Percentiles rank a stretch among this genome's conserved stretches.
Evolutionary conservation across 495 filamentous ascomycete species (phyloP).

Genomic region (Penicillium alfredii): DNA sequence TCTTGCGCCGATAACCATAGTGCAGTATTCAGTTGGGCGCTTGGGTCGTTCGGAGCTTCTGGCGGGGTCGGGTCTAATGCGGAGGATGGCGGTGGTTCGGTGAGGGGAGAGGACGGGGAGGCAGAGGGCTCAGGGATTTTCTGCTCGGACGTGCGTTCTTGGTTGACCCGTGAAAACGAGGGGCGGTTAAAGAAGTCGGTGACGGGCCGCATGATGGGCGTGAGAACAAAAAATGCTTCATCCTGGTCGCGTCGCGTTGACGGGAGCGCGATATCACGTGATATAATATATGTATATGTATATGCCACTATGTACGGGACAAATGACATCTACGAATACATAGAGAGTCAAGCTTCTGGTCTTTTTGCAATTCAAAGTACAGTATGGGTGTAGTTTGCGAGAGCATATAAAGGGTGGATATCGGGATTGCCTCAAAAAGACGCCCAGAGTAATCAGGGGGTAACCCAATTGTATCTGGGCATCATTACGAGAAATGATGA

Average conservation of each 20-base stretch:
- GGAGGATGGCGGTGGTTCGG: conserved; percentile 28
- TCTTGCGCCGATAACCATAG: conserved; percentile 9
- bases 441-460: no score
- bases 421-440: no score
- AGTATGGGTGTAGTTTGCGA: no score
- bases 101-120: conserved; percentile 27
- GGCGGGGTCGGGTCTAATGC: conserved; percentile 17
- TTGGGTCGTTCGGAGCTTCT: conserved; percentile 12
- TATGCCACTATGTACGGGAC: background rate
- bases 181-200: conserved; percentile 39
- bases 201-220: conserved; percentile 27
- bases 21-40: conserved; percentile 15
- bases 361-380: no score
- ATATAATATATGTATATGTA: background rate
- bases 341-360: no score
- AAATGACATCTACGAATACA: background rate
- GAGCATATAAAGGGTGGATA: no score
- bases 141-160: conserved; percentile 3
- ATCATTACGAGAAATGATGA: no score
- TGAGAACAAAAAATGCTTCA: conserved; percentile 5
- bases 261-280: conserved; percentile 23
- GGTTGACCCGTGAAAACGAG: conserved; percentile 9
- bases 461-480: no score
- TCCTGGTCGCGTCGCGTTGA: conserved; percentile 18
- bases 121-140: conserved; percentile 1